A percentile compares a stretch with the other conserved stretches of the same genome.
Evolutionary conservation across 2,329 filamentous ascomycete species (phyloP).

Genomic region (Westerdykella sp.): DNA sequence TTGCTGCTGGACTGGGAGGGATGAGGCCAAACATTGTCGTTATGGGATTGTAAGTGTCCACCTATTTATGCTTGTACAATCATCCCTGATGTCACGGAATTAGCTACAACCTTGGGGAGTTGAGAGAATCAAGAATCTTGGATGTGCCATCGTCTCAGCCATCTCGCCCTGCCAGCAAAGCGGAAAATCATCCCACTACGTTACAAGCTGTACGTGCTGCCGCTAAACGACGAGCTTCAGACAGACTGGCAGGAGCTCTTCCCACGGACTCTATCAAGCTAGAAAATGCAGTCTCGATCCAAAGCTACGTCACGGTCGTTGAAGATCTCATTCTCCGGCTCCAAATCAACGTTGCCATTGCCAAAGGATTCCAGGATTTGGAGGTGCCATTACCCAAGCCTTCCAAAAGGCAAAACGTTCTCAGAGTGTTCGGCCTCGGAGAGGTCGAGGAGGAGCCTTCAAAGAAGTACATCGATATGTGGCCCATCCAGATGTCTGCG

Average conservation of each 20-base stretch:
- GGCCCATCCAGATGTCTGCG: conserved; percentile 91
- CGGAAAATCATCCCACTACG: conserved; percentile 19
- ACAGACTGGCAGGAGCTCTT: conserved; percentile 52
- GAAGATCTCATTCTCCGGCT: conserved; percentile 74
- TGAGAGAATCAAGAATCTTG: conserved; percentile 55
- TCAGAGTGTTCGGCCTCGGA: conserved; percentile 20
- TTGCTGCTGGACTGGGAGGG: conserved; percentile 75
- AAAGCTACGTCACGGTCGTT: conserved; percentile 73
- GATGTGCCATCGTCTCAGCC: conserved; percentile 49
- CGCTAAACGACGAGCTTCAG: conserved; percentile 40
- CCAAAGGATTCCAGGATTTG: conserved; percentile 70
- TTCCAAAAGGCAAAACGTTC: conserved; percentile 18
- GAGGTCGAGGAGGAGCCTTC: conserved; percentile 44
- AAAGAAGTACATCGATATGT: conserved; percentile 79
- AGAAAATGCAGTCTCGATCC: conserved; percentile 62
- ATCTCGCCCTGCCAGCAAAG: conserved; percentile 28
- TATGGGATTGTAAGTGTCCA: conserved; percentile 52
- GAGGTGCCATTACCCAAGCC: conserved; percentile 55
- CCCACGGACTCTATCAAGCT: conserved; percentile 65
- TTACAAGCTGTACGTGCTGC: conserved; percentile 31
- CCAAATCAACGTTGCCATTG: conserved; percentile 78
- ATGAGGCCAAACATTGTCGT: conserved; percentile 88
- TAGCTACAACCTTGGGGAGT: conserved; percentile 67
- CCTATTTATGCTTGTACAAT: background rate
- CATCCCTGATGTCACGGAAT: background rate